Percentiles rank a stretch among this genome's conserved stretches.
Evolutionary conservation across 345 rosid genomes (phyloP).

Genomic region (Aethionema arabicum): DNA sequence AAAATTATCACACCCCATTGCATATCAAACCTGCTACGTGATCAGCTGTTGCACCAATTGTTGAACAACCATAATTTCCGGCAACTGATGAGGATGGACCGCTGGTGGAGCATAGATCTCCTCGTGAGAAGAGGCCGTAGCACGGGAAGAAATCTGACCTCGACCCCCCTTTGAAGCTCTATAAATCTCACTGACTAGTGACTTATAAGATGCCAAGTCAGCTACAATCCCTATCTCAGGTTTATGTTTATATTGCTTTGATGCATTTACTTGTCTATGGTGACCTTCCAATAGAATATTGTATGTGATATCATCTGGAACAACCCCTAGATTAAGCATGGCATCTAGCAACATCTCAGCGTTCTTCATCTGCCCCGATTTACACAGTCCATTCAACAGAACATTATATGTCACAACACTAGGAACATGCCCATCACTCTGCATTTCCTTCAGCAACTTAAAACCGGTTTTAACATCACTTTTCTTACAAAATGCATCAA

Average conservation of each 20-base stretch:
- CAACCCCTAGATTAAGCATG: slow-evolving; percentile 66
- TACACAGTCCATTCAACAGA: slow-evolving; percentile 74
- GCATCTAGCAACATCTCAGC: slow-evolving; percentile 65
- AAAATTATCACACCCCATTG: too few relatives aligned
- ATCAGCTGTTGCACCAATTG: too few relatives aligned
- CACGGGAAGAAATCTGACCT: too few relatives aligned
- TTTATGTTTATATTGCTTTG: slow-evolving; percentile 38
- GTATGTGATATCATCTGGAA: slow-evolving; percentile 77
- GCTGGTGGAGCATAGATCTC: too few relatives aligned
- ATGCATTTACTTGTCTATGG: slow-evolving; percentile 48
- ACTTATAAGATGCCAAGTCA: slow-evolving; percentile 65
- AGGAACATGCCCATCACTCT: slow-evolving; percentile 54
- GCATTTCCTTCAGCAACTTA: slow-evolving; percentile 70
- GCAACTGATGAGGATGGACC: too few relatives aligned
- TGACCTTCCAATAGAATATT: slow-evolving; percentile 76
- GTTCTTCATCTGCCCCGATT: slow-evolving; percentile 69
- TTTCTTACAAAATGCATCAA: slow-evolving; percentile 74
- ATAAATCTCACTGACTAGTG: slow-evolving; percentile 40
- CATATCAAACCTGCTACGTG: too few relatives aligned
- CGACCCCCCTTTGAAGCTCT: slow-evolving; percentile 39
- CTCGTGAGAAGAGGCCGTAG: too few relatives aligned
- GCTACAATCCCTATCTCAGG: slow-evolving; percentile 64
- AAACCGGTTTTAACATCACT: slow-evolving; percentile 63
- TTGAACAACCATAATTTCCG: too few relatives aligned
- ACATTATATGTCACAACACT: slow-evolving; percentile 74